phyloP scores from a whole-genome alignment of 257 asterid species.

The Orobanche coerulescens region DNA sequence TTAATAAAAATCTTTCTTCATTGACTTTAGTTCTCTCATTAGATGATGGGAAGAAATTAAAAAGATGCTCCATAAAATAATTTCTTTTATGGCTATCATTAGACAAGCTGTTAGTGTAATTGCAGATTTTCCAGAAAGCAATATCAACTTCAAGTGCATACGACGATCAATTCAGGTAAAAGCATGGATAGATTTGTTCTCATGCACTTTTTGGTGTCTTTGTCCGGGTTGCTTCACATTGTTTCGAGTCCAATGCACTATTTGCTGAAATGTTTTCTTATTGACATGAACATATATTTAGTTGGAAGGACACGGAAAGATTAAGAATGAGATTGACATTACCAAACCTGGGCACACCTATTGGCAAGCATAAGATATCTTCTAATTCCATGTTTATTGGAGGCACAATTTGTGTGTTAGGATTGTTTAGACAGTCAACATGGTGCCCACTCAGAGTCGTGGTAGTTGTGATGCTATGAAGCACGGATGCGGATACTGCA shows the following conservation, averaged over 20 bases:
- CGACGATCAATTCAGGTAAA: slow-evolving; percentile 91
- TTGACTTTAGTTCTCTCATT: not conserved
- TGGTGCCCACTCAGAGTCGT: not conserved
- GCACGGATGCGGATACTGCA: too few species aligned
- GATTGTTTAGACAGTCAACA: not conserved
- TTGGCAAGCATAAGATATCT: not conserved
- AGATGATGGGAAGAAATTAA: not conserved
- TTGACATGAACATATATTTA: not conserved
- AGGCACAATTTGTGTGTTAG: slow-evolving; percentile 2
- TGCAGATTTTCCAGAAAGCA: slow-evolving; percentile 98
- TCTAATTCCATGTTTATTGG: not conserved
- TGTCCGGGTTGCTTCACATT: slow-evolving; percentile 7
- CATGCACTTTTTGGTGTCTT: not conserved
- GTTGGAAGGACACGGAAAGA: not conserved
- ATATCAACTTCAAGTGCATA: slow-evolving; percentile 96
- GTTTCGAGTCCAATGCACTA: not conserved
- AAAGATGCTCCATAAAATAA: not conserved
- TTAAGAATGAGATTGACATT: not conserved
- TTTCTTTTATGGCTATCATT: slow-evolving; percentile 1
- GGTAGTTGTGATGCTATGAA: too few species aligned
- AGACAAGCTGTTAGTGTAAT: not conserved
- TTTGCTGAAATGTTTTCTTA: not conserved
- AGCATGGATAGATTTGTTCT: slow-evolving; percentile 11
- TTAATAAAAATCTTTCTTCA: not conserved
- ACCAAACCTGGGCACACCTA: not conserved